phyloP scores from a whole-genome alignment of 352 stramenopile genomes.

The Phytopythium mirpurense region DNA sequence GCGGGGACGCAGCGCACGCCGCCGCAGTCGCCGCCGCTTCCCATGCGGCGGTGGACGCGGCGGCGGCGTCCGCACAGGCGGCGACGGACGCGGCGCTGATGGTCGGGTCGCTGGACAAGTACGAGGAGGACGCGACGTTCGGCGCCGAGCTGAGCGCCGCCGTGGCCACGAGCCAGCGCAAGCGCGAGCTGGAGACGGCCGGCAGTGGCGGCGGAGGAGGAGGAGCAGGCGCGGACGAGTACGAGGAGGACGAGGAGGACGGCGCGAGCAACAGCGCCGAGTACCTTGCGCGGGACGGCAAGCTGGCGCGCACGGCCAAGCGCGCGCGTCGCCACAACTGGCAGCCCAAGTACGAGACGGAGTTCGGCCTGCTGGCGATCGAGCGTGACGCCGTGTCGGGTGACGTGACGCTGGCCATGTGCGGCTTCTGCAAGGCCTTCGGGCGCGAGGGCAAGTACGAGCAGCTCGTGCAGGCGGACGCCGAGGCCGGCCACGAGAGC shows the following conservation, averaged over 20 bases:
- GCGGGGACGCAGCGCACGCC: slow-evolving; percentile 6
- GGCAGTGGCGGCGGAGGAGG: too few relatives aligned
- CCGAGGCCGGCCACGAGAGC: slow-evolving; percentile 38
- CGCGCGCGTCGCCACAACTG: slow-evolving; percentile 67
- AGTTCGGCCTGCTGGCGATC: slow-evolving; percentile 70
- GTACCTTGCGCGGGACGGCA: slow-evolving; percentile 21
- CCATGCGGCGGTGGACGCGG: not conserved
- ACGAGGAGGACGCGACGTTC: slow-evolving; percentile 26
- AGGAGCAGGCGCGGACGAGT: slow-evolving; percentile 28
- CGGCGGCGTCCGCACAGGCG: not conserved
- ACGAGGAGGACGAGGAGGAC: slow-evolving; percentile 41
- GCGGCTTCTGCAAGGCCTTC: slow-evolving; percentile 82
- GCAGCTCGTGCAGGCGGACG: slow-evolving; percentile 53
- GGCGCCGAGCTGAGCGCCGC: slow-evolving; percentile 26
- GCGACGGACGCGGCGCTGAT: slow-evolving; percentile 2
- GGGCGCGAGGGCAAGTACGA: slow-evolving; percentile 74
- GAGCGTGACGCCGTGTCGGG: slow-evolving; percentile 57
- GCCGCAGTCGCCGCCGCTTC: not conserved
- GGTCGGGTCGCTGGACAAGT: slow-evolving; percentile 33
- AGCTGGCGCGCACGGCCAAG: slow-evolving; percentile 24
- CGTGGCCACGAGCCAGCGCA: slow-evolving; percentile 23
- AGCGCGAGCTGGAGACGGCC: slow-evolving; percentile 28
- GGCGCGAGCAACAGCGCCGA: slow-evolving; percentile 13
- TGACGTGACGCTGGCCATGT: slow-evolving; percentile 78
- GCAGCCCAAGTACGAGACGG: slow-evolving; percentile 78